Percentiles rank a stretch among this genome's conserved stretches.
Evolutionary conservation across 345 rosid species (phyloP).

Genomic region (Trapa bicornis): DNA sequence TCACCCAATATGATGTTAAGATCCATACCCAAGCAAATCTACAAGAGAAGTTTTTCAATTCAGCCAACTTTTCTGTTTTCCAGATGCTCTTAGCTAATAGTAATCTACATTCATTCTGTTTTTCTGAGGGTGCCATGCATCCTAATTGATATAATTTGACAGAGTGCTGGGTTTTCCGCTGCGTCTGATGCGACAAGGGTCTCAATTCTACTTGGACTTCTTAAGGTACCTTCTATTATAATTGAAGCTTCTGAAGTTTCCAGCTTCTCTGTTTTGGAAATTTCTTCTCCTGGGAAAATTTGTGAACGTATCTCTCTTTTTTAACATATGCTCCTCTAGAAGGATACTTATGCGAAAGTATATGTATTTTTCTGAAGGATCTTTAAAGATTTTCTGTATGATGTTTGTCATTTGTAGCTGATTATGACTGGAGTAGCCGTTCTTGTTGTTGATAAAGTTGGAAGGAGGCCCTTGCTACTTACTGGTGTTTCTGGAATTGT

Average conservation of each 20-base stretch:
- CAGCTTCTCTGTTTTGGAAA: not conserved
- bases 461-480: conserved; percentile 85
- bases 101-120: not conserved
- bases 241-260: not conserved
- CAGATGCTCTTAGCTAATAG: not conserved
- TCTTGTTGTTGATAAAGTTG: conserved; percentile 74
- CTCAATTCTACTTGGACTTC: conserved; percentile 74
- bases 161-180: conserved; percentile 94
- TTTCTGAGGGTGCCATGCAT: not conserved
- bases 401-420: conserved; percentile 35
- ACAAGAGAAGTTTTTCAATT: not conserved
- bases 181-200: conserved; percentile 96
- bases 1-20: not conserved
- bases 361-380: not conserved
- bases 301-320: not conserved
- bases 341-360: no score
- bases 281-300: not conserved
- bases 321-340: not conserved
- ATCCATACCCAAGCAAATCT: not conserved
- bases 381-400: conserved; percentile 5
- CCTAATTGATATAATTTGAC: conserved; percentile 12
- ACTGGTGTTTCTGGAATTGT: conserved; percentile 91
- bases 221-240: conserved; percentile 42
- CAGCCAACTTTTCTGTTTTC: conserved; percentile 1
- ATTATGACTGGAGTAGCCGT: conserved; percentile 89